A percentile compares a stretch with the other conserved stretches of the same genome.
Conservation (phyloP, 495 filamentous ascomycete species). For the Neurospora tetrasperma region DNA sequence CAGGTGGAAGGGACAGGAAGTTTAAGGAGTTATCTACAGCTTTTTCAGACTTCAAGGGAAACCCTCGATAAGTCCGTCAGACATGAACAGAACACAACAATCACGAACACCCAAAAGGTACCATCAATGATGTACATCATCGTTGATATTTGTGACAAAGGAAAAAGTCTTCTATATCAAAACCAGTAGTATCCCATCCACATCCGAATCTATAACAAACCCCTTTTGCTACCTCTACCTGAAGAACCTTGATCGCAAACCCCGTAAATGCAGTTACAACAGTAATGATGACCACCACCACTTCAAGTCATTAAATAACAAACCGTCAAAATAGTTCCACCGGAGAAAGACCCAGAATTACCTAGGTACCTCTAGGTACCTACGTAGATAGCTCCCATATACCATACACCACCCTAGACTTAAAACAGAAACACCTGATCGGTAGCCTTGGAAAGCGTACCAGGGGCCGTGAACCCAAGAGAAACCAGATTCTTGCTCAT, state of each 20-base stretch:
- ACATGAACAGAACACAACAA: neutral
- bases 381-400: neutral
- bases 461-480: conserved; percentile 64
- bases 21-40: too few relatives aligned
- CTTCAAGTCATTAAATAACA: neutral
- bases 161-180: neutral
- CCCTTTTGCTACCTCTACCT: neutral
- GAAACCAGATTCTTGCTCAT: conserved; percentile 76
- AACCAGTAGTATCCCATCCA: neutral
- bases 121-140: neutral
- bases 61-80: neutral
- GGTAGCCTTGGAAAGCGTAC: conserved; percentile 64
- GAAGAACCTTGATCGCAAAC: neutral
- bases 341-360: neutral
- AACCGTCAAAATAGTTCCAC: too few relatives aligned
- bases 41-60: neutral
- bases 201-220: neutral
- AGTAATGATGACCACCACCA: neutral
- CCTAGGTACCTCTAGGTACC: too few relatives aligned
- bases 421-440: conserved; percentile 85
- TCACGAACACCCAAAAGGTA: neutral
- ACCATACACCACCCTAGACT: conserved; percentile 3
- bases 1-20: too few relatives aligned
- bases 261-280: neutral
- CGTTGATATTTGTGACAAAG: neutral